Conservation (phyloP, 140 eudicot genomes). For the Stevia rebaudiana region DNA sequence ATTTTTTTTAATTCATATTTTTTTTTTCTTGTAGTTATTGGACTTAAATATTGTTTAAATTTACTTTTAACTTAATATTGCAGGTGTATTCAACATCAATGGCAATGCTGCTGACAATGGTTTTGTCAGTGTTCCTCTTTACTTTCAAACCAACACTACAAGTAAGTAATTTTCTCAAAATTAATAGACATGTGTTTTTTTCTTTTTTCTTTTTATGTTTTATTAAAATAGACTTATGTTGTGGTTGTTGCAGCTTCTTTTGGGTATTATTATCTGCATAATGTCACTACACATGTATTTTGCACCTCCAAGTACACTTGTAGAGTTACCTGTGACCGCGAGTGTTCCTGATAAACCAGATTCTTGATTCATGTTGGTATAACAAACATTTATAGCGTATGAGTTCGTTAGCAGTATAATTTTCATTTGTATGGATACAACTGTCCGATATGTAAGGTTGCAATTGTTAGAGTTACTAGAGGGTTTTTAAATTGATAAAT, state of each 20-base stretch:
- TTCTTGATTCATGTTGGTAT: conserved; percentile 33
- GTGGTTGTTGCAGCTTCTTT: conserved; percentile 68
- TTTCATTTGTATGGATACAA: neutral
- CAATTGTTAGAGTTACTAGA: neutral
- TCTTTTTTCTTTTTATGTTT: neutral
- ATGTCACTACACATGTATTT: conserved; percentile 97
- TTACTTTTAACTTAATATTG: neutral
- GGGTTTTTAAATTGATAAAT: neutral
- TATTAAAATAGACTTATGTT: neutral
- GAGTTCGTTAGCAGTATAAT: neutral
- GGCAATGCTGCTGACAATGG: conserved; percentile 97
- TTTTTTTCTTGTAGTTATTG: neutral
- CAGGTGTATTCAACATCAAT: conserved; percentile 97
- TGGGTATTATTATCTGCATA: conserved; percentile 90
- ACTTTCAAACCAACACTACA: conserved; percentile 79
- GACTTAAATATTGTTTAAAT: neutral
- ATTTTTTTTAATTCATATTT: neutral
- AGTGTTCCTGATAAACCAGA: conserved; percentile 39
- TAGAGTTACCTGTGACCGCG: conserved; percentile 62
- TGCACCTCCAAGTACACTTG: conserved; percentile 81
- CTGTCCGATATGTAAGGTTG: neutral
- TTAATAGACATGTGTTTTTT: neutral
- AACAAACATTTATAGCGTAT: conserved; percentile 24
- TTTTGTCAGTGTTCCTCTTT: conserved; percentile 72
- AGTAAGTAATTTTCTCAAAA: conserved; percentile 32